Base-by-base conservation (phyloP, 2,329 filamentous ascomycete genomes). In the Aureobasidium sp. region DNA sequence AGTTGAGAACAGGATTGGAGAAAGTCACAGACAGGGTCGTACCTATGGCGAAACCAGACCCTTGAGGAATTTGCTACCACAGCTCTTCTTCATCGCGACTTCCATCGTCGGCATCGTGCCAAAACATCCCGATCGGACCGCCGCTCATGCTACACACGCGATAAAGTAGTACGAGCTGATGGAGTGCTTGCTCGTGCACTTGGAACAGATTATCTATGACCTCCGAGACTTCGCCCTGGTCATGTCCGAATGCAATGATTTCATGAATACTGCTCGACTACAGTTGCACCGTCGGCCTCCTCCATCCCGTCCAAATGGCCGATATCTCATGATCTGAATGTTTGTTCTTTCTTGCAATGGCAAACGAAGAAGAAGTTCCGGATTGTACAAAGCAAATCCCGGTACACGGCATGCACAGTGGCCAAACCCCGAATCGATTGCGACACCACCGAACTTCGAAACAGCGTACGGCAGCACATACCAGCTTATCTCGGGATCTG, bases 401-500 rank as follows among this genome's bases (percentile, higher is more conserved):
- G 50, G 23, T 9, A 5, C 23, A 10, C 13, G 3, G 36, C 20
- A 39, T 5, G 34, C 20, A 10, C 7, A 37, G 9, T 23, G 10
- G 17, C 50, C 50, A 53, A 53, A 53, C 10, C 50, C 50, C 50
- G 50, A 41, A 9, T 5, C 23, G 34, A 27, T 27, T 27, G 2
- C 36, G 34, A 27, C n/a, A 27, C 17, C 23, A 26, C 23, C 32
- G 32, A 51, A 51, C 10, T 37, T 53, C 13, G 34, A 29, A 53
- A 53, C 36, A 53, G 12, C 20, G 6, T 39, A 17, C 17, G 50
- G 27, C 20, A n/a, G 34, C 29, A 51, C n/a, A 23, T 37, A 8
- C n/a, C n/a, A 50, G n/a, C 50, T 41, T 27, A 53, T 53, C 50
- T 53, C 50, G 50, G 50, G 50, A 8, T 53, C 15, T 53, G 50